Conservation (phyloP, 1,284 basidiomycete species). For the Tilletia walkeri region DNA sequence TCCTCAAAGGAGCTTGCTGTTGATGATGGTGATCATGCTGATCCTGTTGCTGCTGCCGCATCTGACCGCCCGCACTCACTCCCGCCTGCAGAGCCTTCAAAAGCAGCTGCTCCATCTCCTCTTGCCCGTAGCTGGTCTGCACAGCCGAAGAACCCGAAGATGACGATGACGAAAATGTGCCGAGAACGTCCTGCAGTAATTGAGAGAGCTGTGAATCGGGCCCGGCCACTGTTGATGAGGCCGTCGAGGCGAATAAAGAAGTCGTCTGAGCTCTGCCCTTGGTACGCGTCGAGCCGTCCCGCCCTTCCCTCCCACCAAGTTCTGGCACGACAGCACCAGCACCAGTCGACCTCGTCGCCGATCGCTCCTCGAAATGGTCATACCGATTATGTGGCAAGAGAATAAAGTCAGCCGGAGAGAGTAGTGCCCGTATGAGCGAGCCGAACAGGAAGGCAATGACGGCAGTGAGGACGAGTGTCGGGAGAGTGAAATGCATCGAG, state of each 20-base stretch:
- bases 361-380: conserved; percentile 6
- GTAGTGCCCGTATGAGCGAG: conserved; percentile 77
- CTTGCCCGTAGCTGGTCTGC: background rate
- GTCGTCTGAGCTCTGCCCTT: background rate
- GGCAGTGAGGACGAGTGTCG: conserved; percentile 66
- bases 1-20: background rate
- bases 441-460: conserved; percentile 87
- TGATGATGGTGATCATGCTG: background rate
- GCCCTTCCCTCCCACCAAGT: background rate
- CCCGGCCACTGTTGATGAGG: background rate
- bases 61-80: background rate
- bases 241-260: background rate
- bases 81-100: conserved; percentile 11
- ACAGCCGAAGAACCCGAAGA: background rate
- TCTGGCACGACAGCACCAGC: background rate
- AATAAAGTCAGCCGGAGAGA: conserved; percentile 88
- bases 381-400: conserved; percentile 29
- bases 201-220: background rate
- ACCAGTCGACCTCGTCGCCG: background rate
- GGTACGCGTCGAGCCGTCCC: background rate
- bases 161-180: background rate
- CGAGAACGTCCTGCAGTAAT: conserved; percentile 1
- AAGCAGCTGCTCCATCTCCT: conserved; percentile 5
- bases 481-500: conserved; percentile 33
- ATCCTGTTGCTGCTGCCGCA: background rate